Evolutionary conservation across 208 protist species (phyloP), one percentile per base, ranked within the genome.

Genomic region (Leishmania martiniquensis): DNA sequence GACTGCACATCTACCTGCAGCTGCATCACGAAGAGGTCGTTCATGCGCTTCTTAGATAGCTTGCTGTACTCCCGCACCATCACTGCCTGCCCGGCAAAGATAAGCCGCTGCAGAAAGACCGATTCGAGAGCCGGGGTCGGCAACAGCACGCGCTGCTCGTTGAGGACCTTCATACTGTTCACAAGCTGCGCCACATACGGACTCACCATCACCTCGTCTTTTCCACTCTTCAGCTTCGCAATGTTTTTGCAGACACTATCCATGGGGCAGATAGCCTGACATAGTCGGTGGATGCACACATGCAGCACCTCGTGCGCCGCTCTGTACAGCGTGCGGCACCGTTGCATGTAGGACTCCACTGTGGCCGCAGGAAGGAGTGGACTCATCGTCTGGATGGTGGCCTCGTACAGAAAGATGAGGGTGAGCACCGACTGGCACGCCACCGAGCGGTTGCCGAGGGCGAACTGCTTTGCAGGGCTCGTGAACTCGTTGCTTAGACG

Each of bases 1-100:
- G 75, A 85, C 78, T 97, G 91, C 39, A 84, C 89, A 51, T 97
- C 93, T 20, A 97, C 91, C 82, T 91, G 89, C 37, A 97, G 75
- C 87, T 95, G 88, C 93, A 95, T 96, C 49, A 95, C 90, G 39
- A 91, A 79, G 45, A 90, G 77, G 75, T 96, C 91, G 49, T 45
- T 90, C 67, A 90, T 78, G 70, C 89, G 88, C 78, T 91, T 91
- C 80, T 91, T 92, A 60, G 78, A 78, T 22, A 95, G 86, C 76
- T 95, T 95, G 71, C 73, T 79, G 85, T 95, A 95, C 81, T 95
- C 91, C 12, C 87, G 89, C 59, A 96, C 80, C 2, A 95, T 78
- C 20, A 80, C 85, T 20, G 81, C 77, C 83, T 97, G 91, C 34
- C 87, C 88, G 15, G 89, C 85, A 66, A 95, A 97, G 45, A 96